Conservation (phyloP, 805 yeast species). For the Yamadazyma laniorum region DNA sequence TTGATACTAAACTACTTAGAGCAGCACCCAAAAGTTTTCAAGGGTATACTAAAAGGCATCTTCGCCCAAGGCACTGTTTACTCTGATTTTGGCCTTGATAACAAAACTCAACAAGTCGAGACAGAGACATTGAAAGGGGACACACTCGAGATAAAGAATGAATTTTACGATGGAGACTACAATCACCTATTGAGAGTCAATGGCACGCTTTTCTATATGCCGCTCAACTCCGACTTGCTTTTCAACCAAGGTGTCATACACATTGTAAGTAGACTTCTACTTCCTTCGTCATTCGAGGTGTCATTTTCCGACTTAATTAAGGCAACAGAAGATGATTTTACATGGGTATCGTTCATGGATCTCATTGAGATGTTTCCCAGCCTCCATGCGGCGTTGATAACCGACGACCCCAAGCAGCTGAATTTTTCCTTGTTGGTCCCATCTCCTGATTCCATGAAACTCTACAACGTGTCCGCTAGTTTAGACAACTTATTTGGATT, state of each 20-base stretch:
- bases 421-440: conserved; percentile 73
- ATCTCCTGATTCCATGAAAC: conserved; percentile 50
- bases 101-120: conserved; percentile 11
- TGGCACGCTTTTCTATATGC: conserved; percentile 30
- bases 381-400: conserved; percentile 41
- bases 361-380: conserved; percentile 45
- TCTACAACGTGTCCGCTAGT: conserved; percentile 48
- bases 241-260: conserved; percentile 87
- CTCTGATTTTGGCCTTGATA: conserved; percentile 49
- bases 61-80: conserved; percentile 66
- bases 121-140: conserved; percentile 30
- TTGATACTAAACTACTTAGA: conserved; percentile 60
- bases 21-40: conserved; percentile 48
- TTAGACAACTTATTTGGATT: conserved; percentile 50
- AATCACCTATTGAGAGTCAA: conserved; percentile 29
- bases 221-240: conserved; percentile 59
- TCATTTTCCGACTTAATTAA: conserved; percentile 53
- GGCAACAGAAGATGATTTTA: conserved; percentile 45
- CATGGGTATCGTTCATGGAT: conserved; percentile 34
- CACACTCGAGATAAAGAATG: conserved; percentile 20
- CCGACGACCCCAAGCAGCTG: conserved; percentile 18
- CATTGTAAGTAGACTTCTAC: conserved; percentile 52
- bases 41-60: conserved; percentile 52
- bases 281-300: conserved; percentile 59
- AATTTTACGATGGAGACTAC: conserved; percentile 17